Evolutionary conservation across 2,329 filamentous ascomycete species (phyloP), one percentile per base, ranked within the genome.

Genomic region (Ophiostoma sp.): DNA sequence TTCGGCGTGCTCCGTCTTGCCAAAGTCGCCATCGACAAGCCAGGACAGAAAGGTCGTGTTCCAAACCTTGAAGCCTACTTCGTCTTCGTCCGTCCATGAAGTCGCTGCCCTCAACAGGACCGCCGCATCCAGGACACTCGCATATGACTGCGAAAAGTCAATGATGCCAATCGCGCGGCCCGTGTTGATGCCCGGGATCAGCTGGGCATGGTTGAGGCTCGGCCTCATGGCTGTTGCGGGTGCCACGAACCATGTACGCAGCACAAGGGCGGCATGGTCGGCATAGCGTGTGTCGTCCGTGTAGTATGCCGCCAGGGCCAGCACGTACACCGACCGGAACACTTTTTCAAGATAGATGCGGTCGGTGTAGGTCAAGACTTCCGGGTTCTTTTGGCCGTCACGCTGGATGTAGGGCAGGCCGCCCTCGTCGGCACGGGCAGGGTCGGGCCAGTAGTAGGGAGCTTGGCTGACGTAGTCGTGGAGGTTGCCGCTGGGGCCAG

Each of bases 281-380:
- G 77, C 76, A 69, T 80, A 80, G 8, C 66, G 61, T 4, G 72
- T 64, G 5, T 77, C 63, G n/a, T 72, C 77, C 3, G 78, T 80
- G 69, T 80, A 80, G 52, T 76, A 79, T 76, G 77, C 79, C 4
- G 78, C 78, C 11, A 80, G 76, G 3, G 75, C 72, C 3, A 80
- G 73, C 22, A 76, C 75, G 42, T 77, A 78, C 17, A 73, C 71
- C 39, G 78, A 75, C 70, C 77, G 77, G 66, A 79, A 79, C 74
- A 79, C 77, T 12, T 75, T 74, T n/a, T 76, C 75, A 15, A 78
- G 72, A 11, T 75, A 75, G 0, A 75, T 73, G 2, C 77, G 75
- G 72, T 80, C 78, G 69, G 71, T 72, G 69, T 73, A 72, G 17
- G 55, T 55, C 28, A 73, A 66, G 12, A 77, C 77, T 33, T 78